Evolutionary conservation across 116 monocot genomes (phyloP).

Genomic region (Iris pallida): DNA sequence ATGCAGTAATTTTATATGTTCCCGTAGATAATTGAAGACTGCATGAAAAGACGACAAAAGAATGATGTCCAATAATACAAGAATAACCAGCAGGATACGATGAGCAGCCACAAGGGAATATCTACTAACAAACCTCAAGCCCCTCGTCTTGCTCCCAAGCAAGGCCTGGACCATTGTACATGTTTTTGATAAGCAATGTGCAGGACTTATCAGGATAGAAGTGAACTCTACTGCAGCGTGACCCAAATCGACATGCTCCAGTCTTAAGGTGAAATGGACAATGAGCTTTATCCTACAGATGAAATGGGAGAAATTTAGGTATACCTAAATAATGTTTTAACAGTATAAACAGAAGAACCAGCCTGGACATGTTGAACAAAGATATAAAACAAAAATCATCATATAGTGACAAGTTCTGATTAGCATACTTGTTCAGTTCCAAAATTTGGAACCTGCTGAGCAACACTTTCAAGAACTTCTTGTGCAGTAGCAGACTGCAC

Average conservation of each 20-base stretch:
- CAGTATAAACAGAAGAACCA: background rate
- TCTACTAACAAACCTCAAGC: slow-evolving; percentile 95
- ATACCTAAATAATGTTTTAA: background rate
- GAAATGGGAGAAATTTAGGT: background rate
- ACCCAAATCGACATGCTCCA: slow-evolving; percentile 89
- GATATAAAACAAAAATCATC: background rate
- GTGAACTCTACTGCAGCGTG: slow-evolving; percentile 85
- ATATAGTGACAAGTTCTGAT: background rate
- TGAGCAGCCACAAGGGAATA: slow-evolving; percentile 39
- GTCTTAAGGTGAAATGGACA: slow-evolving; percentile 99
- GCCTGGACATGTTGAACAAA: background rate
- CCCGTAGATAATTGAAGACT: too few species aligned
- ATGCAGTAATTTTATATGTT: too few species aligned
- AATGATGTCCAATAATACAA: background rate
- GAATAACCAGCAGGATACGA: slow-evolving; percentile 59
- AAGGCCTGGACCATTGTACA: slow-evolving; percentile 97
- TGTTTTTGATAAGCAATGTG: slow-evolving; percentile 89
- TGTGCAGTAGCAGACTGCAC: slow-evolving; percentile 38
- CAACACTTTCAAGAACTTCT: slow-evolving; percentile 66
- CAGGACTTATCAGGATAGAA: slow-evolving; percentile 94
- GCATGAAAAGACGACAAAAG: background rate
- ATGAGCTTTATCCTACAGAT: slow-evolving; percentile 88
- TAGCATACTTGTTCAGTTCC: slow-evolving; percentile 84
- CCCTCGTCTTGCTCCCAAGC: slow-evolving; percentile 97
- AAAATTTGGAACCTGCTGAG: slow-evolving; percentile 89